Conservation (phyloP, 2,329 filamentous ascomycete genomes). For the Penicillium expansum region DNA sequence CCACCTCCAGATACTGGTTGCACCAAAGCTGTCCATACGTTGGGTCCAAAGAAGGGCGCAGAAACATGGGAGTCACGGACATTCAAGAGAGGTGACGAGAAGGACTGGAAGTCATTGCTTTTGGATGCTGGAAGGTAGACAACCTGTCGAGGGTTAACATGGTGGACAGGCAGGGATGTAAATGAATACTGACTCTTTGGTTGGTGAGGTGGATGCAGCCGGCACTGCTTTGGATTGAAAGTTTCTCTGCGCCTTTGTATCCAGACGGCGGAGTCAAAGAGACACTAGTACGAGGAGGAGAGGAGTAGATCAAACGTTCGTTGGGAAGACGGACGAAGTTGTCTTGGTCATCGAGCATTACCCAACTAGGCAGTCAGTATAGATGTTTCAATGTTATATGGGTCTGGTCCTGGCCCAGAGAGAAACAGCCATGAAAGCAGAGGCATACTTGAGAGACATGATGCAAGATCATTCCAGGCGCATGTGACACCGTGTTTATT, state of each 20-base stretch:
- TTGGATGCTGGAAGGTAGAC: slow-evolving; percentile 78
- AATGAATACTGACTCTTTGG: slow-evolving; percentile 62
- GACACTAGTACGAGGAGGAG: slow-evolving; percentile 74
- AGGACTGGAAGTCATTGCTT: slow-evolving; percentile 72
- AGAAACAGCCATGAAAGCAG: not conserved
- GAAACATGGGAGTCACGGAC: slow-evolving; percentile 81
- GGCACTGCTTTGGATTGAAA: slow-evolving; percentile 69
- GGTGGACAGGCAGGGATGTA: slow-evolving; percentile 8
- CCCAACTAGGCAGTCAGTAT: slow-evolving; percentile 62
- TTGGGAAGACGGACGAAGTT: slow-evolving; percentile 81
- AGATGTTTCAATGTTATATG: not conserved
- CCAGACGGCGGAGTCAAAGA: slow-evolving; percentile 69
- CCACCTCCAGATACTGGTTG: slow-evolving; percentile 80
- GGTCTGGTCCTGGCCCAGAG: not conserved
- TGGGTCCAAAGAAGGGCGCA: slow-evolving; percentile 88
- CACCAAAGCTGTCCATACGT: slow-evolving; percentile 79
- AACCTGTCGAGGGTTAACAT: slow-evolving; percentile 55
- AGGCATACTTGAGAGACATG: slow-evolving; percentile 41
- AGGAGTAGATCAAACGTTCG: slow-evolving; percentile 77
- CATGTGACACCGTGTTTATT: not conserved
- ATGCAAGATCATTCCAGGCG: not conserved
- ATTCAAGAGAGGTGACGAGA: slow-evolving; percentile 83
- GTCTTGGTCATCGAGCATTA: slow-evolving; percentile 74
- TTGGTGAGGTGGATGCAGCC: slow-evolving; percentile 81
- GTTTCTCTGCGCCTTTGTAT: slow-evolving; percentile 60